Evolutionary conservation across 2,329 filamentous ascomycete species (phyloP).

Genomic region (Nothophaeocryptopus gaeumannii): DNA sequence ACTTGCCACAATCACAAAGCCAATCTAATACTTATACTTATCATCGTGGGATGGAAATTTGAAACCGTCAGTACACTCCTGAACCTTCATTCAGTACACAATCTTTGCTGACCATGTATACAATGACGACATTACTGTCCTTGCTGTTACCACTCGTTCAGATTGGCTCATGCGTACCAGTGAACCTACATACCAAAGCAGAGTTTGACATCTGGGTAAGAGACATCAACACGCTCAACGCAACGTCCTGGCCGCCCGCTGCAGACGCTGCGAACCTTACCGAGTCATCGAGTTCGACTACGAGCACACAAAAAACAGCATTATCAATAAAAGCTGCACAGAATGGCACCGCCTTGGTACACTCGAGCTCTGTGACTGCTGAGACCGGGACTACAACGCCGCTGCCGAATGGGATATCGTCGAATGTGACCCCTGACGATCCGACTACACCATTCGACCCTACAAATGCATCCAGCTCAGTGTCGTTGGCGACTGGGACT

Average conservation of each 20-base stretch:
- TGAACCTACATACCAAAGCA: background rate
- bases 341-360: too few species aligned
- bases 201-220: constrained; percentile 13
- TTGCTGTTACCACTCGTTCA: background rate
- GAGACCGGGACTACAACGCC: too few species aligned
- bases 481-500: background rate
- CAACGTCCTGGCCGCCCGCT: constrained; percentile 13
- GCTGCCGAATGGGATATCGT: too few species aligned
- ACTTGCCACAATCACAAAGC: constrained; percentile 2
- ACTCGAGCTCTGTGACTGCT: too few species aligned
- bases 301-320: background rate
- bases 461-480: background rate
- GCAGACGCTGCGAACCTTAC: too few species aligned
- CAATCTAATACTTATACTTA: background rate
- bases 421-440: too few species aligned
- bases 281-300: too few species aligned
- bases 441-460: too few species aligned
- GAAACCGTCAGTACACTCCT: constrained; percentile 11
- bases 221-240: constrained; percentile 23
- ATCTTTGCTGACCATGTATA: constrained; percentile 14
- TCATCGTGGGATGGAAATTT: background rate
- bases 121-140: constrained; percentile 2
- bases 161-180: background rate
- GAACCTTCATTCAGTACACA: background rate
- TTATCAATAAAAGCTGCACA: background rate